These are phyloP conservation scores for Cordyceps sp. DNA, from an alignment of 2,329 filamentous ascomycete genomes.

Conservation along the genomic window DNA sequence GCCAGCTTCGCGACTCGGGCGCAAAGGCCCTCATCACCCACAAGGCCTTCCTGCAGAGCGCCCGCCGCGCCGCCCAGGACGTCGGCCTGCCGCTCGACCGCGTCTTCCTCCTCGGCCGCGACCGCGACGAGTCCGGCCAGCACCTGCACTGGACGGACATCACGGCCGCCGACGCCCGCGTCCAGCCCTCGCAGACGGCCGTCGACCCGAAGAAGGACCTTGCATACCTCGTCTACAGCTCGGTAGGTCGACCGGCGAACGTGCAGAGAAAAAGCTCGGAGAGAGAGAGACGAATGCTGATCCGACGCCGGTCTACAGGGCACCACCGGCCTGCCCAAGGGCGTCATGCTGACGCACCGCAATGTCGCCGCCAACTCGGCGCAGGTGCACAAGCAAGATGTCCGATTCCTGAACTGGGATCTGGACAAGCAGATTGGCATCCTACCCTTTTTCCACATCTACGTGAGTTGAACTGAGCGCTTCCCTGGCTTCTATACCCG, in stretches of 20 bases:
- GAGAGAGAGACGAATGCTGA: too few species aligned
- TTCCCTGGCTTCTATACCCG: not conserved
- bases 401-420: constrained; percentile 35
- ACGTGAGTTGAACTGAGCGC: too few species aligned
- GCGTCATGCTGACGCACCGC: constrained; percentile 68
- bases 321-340: constrained; percentile 83
- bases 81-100: constrained; percentile 55
- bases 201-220: constrained; percentile 55
- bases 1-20: constrained; percentile 64
- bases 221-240: constrained; percentile 76
- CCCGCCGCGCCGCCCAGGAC: constrained; percentile 47
- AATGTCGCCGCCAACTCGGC: constrained; percentile 66
- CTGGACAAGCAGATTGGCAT: constrained; percentile 64
- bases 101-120: constrained; percentile 62
- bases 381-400: constrained; percentile 38
- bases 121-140: constrained; percentile 36
- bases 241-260: constrained; percentile 21
- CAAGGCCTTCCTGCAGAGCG: constrained; percentile 43
- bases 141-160: constrained; percentile 60
- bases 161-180: constrained; percentile 39
- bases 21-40: constrained; percentile 68
- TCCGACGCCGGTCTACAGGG: constrained; percentile 26
- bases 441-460: constrained; percentile 83
- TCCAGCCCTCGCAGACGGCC: constrained; percentile 34
- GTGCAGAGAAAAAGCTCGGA: too few species aligned